Conservation (phyloP, 2,329 filamentous ascomycete genomes). For the Hymenoscyphus occultus region DNA sequence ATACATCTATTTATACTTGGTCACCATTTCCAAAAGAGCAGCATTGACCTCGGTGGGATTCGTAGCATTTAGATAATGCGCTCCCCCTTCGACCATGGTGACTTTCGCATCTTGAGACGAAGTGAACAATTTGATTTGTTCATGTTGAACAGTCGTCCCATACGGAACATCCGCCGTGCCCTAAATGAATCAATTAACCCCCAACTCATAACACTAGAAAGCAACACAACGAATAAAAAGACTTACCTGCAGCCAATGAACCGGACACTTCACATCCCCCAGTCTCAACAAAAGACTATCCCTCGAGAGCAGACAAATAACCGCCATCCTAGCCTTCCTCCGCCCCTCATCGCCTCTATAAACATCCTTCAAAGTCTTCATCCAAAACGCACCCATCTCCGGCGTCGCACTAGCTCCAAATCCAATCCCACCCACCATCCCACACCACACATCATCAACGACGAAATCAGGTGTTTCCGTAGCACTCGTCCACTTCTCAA, state of each 20-base stretch:
- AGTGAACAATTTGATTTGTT: constrained; percentile 52
- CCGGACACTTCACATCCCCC: constrained; percentile 48
- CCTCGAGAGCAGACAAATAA: constrained; percentile 44
- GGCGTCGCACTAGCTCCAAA: constrained; percentile 43
- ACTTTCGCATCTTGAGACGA: constrained; percentile 45
- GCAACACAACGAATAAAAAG: too few species aligned
- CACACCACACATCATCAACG: constrained; percentile 46
- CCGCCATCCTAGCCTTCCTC: constrained; percentile 47
- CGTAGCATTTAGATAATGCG: constrained; percentile 47
- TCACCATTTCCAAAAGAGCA: constrained; percentile 21
- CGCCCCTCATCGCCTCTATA: constrained; percentile 50
- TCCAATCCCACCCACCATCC: constrained; percentile 45
- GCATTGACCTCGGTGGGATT: constrained; percentile 17
- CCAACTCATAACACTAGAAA: too few species aligned
- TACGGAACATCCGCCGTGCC: constrained; percentile 47
- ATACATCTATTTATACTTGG: constrained; percentile 12
- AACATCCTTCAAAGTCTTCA: constrained; percentile 43
- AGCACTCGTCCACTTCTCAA: constrained; percentile 40
- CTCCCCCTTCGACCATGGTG: constrained; percentile 43
- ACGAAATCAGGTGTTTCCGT: constrained; percentile 46
- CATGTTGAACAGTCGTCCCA: constrained; percentile 40
- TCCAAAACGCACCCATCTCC: constrained; percentile 46
- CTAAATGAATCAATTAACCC: neutral
- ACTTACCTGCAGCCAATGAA: constrained; percentile 42
- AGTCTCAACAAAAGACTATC: constrained; percentile 48